Percentiles rank a stretch among this genome's conserved stretches.
Evolutionary conservation across 305 asterid species (phyloP).

Genomic region (Fraxinus greggii): DNA sequence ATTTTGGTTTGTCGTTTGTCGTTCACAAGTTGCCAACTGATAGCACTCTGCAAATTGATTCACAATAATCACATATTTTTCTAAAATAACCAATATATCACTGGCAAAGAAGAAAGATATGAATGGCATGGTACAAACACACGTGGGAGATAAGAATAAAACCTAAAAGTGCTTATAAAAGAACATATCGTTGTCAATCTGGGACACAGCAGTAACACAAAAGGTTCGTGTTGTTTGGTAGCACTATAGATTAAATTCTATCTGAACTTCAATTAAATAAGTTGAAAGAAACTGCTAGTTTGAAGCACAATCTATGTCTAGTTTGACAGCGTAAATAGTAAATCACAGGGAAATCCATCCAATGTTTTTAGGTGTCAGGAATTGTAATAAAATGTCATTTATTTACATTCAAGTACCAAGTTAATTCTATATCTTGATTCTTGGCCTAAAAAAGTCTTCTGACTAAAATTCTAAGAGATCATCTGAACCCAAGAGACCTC

Average conservation of each 20-base stretch:
- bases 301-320: background rate
- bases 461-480: background rate
- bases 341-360: background rate
- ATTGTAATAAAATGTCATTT: background rate
- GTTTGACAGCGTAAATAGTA: constrained; percentile 8
- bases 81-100: constrained; percentile 3
- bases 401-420: background rate
- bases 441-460: background rate
- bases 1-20: constrained; percentile 58
- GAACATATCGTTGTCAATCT: background rate
- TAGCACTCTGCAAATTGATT: constrained; percentile 56
- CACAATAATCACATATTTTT: constrained; percentile 13
- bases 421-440: background rate
- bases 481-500: background rate
- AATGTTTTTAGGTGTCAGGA: background rate
- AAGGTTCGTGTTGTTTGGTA: background rate
- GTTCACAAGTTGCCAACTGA: constrained; percentile 61
- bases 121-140: constrained; percentile 3
- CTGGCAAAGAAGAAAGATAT: background rate
- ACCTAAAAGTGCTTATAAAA: background rate
- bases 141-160: background rate
- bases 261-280: background rate
- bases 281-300: background rate
- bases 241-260: background rate
- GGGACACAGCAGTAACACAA: background rate